Percentiles rank a stretch among this genome's conserved stretches.
These are phyloP conservation scores for Tausonia pullulans DNA, from an alignment of 1,284 basidiomycete genomes.

Conservation along the genomic window DNA sequence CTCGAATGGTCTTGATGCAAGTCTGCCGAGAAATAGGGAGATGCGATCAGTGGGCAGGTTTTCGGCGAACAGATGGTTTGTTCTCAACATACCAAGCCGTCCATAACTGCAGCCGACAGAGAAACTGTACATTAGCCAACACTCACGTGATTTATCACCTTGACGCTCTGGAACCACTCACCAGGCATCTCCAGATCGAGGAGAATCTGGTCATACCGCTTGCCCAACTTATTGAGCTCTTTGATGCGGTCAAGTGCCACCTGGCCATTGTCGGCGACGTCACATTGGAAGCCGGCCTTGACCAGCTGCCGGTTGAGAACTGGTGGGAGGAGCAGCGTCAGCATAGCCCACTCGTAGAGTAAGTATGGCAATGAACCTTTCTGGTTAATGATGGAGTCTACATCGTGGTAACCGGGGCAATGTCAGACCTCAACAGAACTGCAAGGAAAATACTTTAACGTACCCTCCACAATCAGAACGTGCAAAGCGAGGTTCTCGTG, in stretches of 20 bases:
- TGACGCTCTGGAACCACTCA: conserved; percentile 21
- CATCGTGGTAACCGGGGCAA: background rate
- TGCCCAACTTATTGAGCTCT: conserved; percentile 15
- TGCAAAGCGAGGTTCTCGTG: conserved; percentile 3
- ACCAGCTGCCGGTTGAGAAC: conserved; percentile 33
- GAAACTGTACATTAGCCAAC: too few relatives aligned
- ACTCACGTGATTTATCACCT: too few relatives aligned
- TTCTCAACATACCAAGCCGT: too few relatives aligned
- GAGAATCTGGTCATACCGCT: conserved; percentile 29
- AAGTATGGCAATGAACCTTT: background rate
- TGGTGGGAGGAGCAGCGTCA: conserved; percentile 34
- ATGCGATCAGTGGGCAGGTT: too few relatives aligned
- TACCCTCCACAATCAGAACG: conserved; percentile 29
- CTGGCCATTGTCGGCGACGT: conserved; percentile 33
- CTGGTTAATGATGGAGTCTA: background rate
- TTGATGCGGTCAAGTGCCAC: conserved; percentile 33
- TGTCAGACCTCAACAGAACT: background rate
- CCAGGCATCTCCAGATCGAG: conserved; percentile 35
- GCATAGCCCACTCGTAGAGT: conserved; percentile 13
- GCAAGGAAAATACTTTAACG: background rate
- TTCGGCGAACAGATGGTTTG: too few relatives aligned
- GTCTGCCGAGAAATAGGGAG: too few relatives aligned
- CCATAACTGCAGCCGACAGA: too few relatives aligned
- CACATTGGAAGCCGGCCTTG: conserved; percentile 29
- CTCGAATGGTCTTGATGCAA: conserved; percentile 23